Percentiles rank a stretch among this genome's conserved stretches.
Conservation (phyloP, 495 filamentous ascomycete species). For the Aspergillus avenaceus region DNA sequence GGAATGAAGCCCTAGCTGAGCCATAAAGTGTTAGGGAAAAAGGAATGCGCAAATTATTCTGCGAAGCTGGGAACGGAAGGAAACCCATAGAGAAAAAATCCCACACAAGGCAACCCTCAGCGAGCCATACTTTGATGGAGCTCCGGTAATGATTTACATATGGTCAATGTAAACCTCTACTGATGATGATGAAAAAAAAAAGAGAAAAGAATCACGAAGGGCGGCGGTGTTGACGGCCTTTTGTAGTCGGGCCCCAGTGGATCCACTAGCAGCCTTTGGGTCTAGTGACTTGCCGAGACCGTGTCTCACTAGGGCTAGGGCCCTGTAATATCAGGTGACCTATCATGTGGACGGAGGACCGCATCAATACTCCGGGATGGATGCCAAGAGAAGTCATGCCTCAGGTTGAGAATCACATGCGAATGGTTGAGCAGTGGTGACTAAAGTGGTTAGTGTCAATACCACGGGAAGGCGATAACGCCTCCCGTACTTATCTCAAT, state of each 20-base stretch:
- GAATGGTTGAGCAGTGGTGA: conserved; percentile 7
- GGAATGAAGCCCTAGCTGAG: conserved; percentile 44
- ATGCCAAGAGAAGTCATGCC: no score
- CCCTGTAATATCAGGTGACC: conserved; percentile 3
- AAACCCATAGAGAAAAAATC: conserved; percentile 41
- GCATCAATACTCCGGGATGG: no score
- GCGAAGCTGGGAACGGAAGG: conserved; percentile 47
- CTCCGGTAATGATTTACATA: conserved; percentile 36
- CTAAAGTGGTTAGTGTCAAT: conserved; percentile 1
- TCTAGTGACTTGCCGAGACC: conserved; percentile 9
- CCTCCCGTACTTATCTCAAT: no score
- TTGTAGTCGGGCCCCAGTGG: conserved; percentile 19
- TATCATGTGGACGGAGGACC: no score
- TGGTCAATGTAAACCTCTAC: conserved; percentile 47
- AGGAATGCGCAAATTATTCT: conserved; percentile 40
- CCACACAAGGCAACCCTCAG: conserved; percentile 45
- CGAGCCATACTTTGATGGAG: conserved; percentile 41
- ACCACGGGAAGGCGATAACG: not conserved
- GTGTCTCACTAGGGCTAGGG: conserved; percentile 4
- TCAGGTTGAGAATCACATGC: conserved; percentile 16
- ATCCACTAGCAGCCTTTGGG: conserved; percentile 27
- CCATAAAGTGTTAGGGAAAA: conserved; percentile 45
- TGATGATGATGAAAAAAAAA: conserved; percentile 45
- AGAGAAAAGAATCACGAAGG: conserved; percentile 21
- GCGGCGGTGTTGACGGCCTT: conserved; percentile 3